These are phyloP conservation scores for Cicer cuneatum DNA, from an alignment of 306 rosid species.

Conservation along the genomic window DNA sequence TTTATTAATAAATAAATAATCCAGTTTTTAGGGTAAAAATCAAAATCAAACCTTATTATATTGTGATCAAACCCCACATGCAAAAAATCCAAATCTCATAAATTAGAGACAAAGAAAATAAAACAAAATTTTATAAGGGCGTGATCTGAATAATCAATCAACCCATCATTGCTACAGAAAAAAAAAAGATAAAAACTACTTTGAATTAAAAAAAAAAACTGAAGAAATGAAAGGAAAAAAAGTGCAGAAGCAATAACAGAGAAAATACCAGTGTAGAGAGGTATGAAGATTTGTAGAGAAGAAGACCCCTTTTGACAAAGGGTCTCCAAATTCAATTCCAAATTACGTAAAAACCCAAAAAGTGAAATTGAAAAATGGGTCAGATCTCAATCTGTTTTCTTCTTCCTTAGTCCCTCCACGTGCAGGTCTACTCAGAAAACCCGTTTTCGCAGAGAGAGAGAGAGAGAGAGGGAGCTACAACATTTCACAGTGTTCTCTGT, in stretches of 20 bases:
- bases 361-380: conserved; percentile 36
- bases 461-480: neutral
- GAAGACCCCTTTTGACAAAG: conserved; percentile 56
- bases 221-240: neutral
- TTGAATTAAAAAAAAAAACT: neutral
- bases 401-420: conserved; percentile 40
- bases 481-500: conserved; percentile 31
- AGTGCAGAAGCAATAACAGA: neutral
- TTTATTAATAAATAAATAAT: neutral
- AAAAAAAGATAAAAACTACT: conserved; percentile 21
- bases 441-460: conserved; percentile 44
- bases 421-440: conserved; percentile 15
- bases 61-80: conserved; percentile 42
- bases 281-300: conserved; percentile 31
- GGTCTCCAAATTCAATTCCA: conserved; percentile 56
- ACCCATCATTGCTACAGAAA: conserved; percentile 34
- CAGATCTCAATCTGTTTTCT: conserved; percentile 53
- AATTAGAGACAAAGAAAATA: neutral
- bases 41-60: neutral
- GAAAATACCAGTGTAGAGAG: conserved; percentile 45
- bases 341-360: conserved; percentile 34
- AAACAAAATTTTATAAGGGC: conserved; percentile 4
- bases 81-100: conserved; percentile 47
- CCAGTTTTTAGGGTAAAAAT: conserved; percentile 10
- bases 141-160: conserved; percentile 41